Evolutionary conservation across 2,329 filamentous ascomycete species (phyloP).

Genomic region (Daldinia sp.): DNA sequence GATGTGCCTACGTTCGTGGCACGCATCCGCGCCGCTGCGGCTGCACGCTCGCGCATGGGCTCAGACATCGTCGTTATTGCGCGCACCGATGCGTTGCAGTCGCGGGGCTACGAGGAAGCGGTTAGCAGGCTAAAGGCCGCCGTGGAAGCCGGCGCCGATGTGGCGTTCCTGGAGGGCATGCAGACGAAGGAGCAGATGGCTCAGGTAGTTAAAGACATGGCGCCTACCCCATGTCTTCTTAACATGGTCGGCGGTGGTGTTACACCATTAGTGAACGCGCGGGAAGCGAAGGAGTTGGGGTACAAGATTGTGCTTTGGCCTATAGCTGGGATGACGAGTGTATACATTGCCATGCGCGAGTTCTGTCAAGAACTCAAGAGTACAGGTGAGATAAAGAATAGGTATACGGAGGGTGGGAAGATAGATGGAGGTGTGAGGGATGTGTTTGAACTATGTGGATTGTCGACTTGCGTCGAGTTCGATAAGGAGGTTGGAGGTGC

Average conservation of each 20-base stretch:
- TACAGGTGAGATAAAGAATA: constrained; percentile 45
- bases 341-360: constrained; percentile 45
- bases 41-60: constrained; percentile 49
- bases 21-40: constrained; percentile 46
- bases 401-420: constrained; percentile 39
- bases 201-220: constrained; percentile 49
- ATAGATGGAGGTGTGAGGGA: constrained; percentile 43
- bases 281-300: constrained; percentile 43
- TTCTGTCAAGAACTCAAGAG: constrained; percentile 45
- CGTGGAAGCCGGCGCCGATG: constrained; percentile 59
- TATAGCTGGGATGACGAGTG: constrained; percentile 44
- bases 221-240: constrained; percentile 45
- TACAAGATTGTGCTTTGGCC: constrained; percentile 48
- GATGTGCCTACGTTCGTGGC: constrained; percentile 42
- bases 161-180: constrained; percentile 62
- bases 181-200: constrained; percentile 54
- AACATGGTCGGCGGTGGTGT: constrained; percentile 48
- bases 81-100: constrained; percentile 63
- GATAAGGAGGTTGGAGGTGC: constrained; percentile 44
- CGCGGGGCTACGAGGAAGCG: constrained; percentile 60
- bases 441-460: constrained; percentile 45
- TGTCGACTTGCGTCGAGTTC: constrained; percentile 43
- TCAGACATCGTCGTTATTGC: constrained; percentile 67
- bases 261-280: constrained; percentile 44
- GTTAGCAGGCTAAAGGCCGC: constrained; percentile 56